phyloP scores from a whole-genome alignment of 805 yeast genomes.

The Starmerella bombi region DNA sequence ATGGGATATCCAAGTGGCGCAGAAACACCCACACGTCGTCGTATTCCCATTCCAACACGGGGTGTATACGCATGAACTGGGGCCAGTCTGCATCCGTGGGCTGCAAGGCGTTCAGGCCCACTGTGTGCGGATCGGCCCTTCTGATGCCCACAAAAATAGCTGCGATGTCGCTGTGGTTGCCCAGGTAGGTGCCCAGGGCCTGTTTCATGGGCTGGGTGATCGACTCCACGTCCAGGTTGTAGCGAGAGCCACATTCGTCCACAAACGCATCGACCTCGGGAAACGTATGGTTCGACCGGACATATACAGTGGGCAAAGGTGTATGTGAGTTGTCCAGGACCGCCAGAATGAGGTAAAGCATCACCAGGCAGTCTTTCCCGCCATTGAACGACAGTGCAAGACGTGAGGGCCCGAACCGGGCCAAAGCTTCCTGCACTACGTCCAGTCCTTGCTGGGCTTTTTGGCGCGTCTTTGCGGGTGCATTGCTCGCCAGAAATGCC shows the following conservation, averaged over 20 bases:
- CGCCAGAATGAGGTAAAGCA: conserved; percentile 63
- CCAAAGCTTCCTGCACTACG: conserved; percentile 24
- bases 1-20: conserved; percentile 41
- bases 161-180: conserved; percentile 39
- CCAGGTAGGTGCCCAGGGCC: conserved; percentile 57
- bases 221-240: conserved; percentile 38
- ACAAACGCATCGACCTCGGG: conserved; percentile 58
- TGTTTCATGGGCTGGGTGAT: conserved; percentile 38
- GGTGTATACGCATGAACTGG: conserved; percentile 65
- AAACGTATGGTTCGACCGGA: conserved; percentile 63
- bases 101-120: conserved; percentile 44
- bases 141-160: conserved; percentile 82
- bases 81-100: conserved; percentile 90
- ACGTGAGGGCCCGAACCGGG: conserved; percentile 15
- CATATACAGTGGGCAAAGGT: conserved; percentile 43
- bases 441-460: conserved; percentile 21
- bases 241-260: conserved; percentile 37
- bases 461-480: conserved; percentile 15
- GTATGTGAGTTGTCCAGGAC: conserved; percentile 21
- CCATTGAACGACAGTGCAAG: conserved; percentile 80
- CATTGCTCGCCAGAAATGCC: conserved; percentile 5
- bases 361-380: conserved; percentile 90
- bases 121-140: conserved; percentile 75
- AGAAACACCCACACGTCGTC: conserved; percentile 73
- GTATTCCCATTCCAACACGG: conserved; percentile 78